Evolutionary conservation across 2,329 filamentous ascomycete genomes (phyloP).

Genomic region (Paecilomyces niveus): DNA sequence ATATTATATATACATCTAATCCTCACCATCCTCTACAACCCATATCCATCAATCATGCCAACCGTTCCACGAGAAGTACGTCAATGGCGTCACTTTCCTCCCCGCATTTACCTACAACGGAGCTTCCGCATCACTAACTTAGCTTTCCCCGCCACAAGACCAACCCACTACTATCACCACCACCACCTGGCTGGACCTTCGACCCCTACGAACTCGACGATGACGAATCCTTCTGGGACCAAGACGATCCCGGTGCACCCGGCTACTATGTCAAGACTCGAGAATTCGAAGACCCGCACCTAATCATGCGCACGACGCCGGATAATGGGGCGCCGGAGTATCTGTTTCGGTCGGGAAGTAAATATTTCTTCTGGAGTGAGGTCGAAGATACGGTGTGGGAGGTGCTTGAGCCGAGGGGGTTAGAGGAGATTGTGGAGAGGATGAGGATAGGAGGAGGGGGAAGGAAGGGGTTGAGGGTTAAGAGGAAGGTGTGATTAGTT

Average conservation of each 20-base stretch:
- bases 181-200: background rate
- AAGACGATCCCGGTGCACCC: background rate
- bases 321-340: background rate
- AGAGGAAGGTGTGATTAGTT: background rate
- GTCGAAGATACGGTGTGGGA: background rate
- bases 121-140: background rate
- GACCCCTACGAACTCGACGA: background rate
- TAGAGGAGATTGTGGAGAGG: background rate
- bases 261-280: background rate
- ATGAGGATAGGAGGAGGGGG: background rate
- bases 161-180: background rate
- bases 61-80: background rate
- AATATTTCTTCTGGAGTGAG: background rate
- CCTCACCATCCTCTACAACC: background rate
- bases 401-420: background rate
- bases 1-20: background rate
- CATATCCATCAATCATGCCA: background rate
- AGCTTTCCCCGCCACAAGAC: background rate
- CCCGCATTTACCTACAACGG: background rate
- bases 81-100: background rate
- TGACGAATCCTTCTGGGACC: background rate
- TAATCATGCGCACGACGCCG: background rate
- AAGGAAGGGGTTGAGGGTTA: background rate
- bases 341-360: background rate
- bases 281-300: background rate